These are phyloP conservation scores for Albatrellus ellisii DNA, from an alignment of 768 basidiomycete species.

Conservation along the genomic window DNA sequence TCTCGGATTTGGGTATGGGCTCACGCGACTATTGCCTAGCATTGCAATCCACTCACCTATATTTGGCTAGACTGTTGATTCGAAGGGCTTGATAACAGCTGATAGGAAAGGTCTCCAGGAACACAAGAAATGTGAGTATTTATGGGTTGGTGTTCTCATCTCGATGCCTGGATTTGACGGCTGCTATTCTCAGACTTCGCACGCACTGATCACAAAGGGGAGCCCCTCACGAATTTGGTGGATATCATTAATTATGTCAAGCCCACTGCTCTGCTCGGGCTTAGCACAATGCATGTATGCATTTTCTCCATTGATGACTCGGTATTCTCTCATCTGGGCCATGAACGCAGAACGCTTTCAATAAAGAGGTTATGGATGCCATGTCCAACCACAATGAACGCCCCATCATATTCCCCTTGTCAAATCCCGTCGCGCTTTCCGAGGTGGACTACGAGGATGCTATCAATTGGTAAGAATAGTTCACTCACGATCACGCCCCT, in stretches of 20 bases:
- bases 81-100: conserved; percentile 74
- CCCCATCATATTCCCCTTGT: conserved; percentile 89
- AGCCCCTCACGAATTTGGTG: conserved; percentile 58
- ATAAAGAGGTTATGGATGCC: conserved; percentile 47
- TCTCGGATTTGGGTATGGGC: too few relatives aligned
- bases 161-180: too few relatives aligned
- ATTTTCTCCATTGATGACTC: background rate
- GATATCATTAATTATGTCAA: conserved; percentile 73
- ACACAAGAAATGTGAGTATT: conserved; percentile 74
- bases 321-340: background rate
- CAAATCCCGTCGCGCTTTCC: conserved; percentile 74
- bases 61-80: conserved; percentile 59
- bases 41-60: too few relatives aligned
- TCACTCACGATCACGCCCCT: too few relatives aligned
- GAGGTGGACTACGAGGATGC: conserved; percentile 76
- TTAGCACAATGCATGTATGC: conserved; percentile 67
- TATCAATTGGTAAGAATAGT: conserved; percentile 45
- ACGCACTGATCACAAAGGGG: conserved; percentile 64
- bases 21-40: too few relatives aligned
- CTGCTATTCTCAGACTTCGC: conserved; percentile 86
- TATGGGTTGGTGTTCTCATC: too few relatives aligned
- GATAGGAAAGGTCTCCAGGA: conserved; percentile 59
- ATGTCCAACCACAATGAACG: conserved; percentile 73
- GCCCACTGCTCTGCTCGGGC: conserved; percentile 81
- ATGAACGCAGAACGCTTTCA: conserved; percentile 52